Evolutionary conservation across 1,139 yeast species (phyloP).

Genomic region (Scheffersomyces segobiensis): DNA sequence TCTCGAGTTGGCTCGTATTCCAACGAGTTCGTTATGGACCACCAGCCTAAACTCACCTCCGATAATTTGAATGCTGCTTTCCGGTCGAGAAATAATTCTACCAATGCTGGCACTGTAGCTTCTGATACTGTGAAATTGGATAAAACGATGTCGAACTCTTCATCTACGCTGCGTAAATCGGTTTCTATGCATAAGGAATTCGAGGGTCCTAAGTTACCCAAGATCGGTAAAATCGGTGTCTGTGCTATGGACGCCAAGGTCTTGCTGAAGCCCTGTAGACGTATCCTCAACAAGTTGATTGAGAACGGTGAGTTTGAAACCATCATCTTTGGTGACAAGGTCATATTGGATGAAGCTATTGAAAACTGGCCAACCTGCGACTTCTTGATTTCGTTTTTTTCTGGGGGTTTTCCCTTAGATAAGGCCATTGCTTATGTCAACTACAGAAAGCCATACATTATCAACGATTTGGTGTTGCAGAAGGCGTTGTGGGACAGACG

Average conservation of each 20-base stretch:
- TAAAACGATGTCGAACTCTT: slow-evolving; percentile 42
- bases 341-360: slow-evolving; percentile 84
- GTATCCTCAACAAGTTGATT: slow-evolving; percentile 81
- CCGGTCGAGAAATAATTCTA: slow-evolving; percentile 23
- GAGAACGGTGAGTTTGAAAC: slow-evolving; percentile 97
- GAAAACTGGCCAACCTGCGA: slow-evolving; percentile 99
- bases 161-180: slow-evolving; percentile 42
- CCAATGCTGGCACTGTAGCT: slow-evolving; percentile 17
- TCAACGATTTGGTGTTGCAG: slow-evolving; percentile 89
- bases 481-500: slow-evolving; percentile 97
- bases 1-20: not conserved
- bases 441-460: slow-evolving; percentile 82
- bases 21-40: not conserved
- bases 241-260: slow-evolving; percentile 99
- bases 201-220: slow-evolving; percentile 57
- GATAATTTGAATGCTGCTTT: not conserved
- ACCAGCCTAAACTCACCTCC: not conserved
- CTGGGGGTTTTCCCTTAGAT: slow-evolving; percentile 94
- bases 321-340: slow-evolving; percentile 96
- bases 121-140: slow-evolving; percentile 23
- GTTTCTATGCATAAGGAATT: slow-evolving; percentile 45
- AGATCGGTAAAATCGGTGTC: slow-evolving; percentile 92
- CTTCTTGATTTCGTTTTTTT: slow-evolving; percentile 86
- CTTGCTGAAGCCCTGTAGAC: slow-evolving; percentile 91
- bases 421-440: slow-evolving; percentile 92